Evolutionary conservation across 2,329 filamentous ascomycete species (phyloP).

Genomic region (Penicillium brevicompactum): DNA sequence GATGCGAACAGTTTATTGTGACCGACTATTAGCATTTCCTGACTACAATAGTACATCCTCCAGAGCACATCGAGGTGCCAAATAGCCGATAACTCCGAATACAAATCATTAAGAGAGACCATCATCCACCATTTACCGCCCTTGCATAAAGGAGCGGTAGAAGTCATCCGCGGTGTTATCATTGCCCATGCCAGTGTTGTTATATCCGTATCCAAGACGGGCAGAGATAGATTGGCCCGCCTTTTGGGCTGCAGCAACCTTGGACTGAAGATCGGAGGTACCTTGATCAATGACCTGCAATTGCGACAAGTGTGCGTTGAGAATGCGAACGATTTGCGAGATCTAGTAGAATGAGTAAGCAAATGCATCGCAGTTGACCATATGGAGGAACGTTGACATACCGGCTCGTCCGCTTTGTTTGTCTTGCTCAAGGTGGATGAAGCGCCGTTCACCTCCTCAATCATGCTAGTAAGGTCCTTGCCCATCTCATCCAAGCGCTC

Average conservation of each 20-base stretch:
- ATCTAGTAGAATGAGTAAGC: conserved; percentile 57
- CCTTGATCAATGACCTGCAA: conserved; percentile 92
- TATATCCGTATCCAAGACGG: conserved; percentile 39
- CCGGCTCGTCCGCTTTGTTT: conserved; percentile 82
- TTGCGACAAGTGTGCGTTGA: conserved; percentile 90
- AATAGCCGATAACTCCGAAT: conserved; percentile 31
- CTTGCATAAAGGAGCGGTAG: conserved; percentile 82
- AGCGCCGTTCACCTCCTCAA: conserved; percentile 95
- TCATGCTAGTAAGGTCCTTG: conserved; percentile 90
- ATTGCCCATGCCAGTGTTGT: conserved; percentile 42
- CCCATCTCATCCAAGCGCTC: conserved; percentile 92
- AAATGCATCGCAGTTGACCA: not conserved
- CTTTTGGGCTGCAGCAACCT: conserved; percentile 81
- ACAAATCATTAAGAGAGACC: conserved; percentile 25
- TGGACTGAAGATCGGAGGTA: conserved; percentile 75
- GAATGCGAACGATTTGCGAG: conserved; percentile 90
- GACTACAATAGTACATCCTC: conserved; percentile 11
- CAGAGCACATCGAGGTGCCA: conserved; percentile 12
- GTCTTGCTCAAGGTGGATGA: conserved; percentile 88
- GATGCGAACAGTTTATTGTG: conserved; percentile 10
- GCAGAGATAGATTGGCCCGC: conserved; percentile 61
- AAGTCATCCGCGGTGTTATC: conserved; percentile 81
- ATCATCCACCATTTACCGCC: conserved; percentile 54
- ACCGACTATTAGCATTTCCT: conserved; percentile 12
- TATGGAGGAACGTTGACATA: conserved; percentile 53